A percentile compares a stretch with the other conserved stretches of the same genome.
Evolutionary conservation across 768 basidiomycete species (phyloP).

Genomic region (Mycena polygramma): DNA sequence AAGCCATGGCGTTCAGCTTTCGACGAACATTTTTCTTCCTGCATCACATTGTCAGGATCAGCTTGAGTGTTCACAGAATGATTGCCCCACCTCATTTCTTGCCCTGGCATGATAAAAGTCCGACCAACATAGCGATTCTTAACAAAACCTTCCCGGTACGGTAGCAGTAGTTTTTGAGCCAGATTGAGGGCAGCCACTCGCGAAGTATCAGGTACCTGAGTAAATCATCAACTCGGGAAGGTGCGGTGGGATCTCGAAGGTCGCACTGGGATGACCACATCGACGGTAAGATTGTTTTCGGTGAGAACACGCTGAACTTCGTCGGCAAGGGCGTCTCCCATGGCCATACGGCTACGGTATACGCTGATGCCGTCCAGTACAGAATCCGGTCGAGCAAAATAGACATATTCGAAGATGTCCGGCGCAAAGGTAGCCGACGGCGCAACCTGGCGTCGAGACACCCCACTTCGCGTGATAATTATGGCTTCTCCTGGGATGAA

Average conservation of each 20-base stretch:
- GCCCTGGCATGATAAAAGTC: constrained; percentile 99
- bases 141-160: constrained; percentile 98
- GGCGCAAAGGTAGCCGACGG: constrained; percentile 86
- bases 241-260: constrained; percentile 10
- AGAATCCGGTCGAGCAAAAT: constrained; percentile 97
- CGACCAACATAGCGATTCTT: constrained; percentile 99
- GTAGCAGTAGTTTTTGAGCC: constrained; percentile 89
- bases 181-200: constrained; percentile 96
- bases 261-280: constrained; percentile 95
- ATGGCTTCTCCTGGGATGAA: constrained; percentile 84
- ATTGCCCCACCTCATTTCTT: constrained; percentile 82
- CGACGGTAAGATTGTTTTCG: constrained; percentile 78
- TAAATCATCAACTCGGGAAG: constrained; percentile 15
- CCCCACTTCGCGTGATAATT: constrained; percentile 88
- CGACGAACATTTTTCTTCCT: constrained; percentile 94
- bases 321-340: constrained; percentile 95
- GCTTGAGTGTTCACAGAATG: background rate
- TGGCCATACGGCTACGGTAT: constrained; percentile 98
- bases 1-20: constrained; percentile 98
- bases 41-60: constrained; percentile 13
- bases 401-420: constrained; percentile 99
- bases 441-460: constrained; percentile 82
- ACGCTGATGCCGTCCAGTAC: constrained; percentile 98
- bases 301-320: constrained; percentile 84
- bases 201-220: constrained; percentile 93